Base-by-base conservation (phyloP, 371 early-diverging fungal genomes). In the Neoconidiobolus thromboides region DNA sequence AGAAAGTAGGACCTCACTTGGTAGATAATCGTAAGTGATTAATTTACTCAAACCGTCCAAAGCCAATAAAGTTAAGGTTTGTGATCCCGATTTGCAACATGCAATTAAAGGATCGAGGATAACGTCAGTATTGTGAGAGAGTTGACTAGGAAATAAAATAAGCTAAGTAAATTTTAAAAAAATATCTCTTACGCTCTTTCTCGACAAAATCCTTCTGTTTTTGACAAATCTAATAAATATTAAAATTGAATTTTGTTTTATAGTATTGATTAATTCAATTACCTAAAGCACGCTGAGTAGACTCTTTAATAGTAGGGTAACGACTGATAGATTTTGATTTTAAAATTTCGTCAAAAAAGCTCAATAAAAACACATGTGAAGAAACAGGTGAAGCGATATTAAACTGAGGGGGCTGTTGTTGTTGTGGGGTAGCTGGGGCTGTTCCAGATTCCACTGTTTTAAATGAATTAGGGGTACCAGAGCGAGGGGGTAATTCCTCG, bases 21-120 rank as follows among this genome's bases (percentile, higher is more conserved):
- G 26, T 26, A 58, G 44, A 58, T 58, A 58, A 38, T 58, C 48
- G 48, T 58, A 44, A 2, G 58, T 48, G 48, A 58, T 58, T 26
- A 58, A 3, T 38, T 58, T 58, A 2, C 44, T 48, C 40, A 58
- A 44, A 9, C 44, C 46, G 38, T 58, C 58, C 38, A 58, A 48
- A 4, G 44, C 58, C 4, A 58, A 48, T 12, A 48, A 37, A 4
- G 58, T 58, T 48, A 48, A 48, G 15, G 48, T 58, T 58, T 58
- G 58, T 15, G 58, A 58, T 2, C 10, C 36, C 12, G 58, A 36
- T 38, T 36, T 15, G 44, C 58, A 58, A 4, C 48, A 10, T 40
- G 39, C 4, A 2, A 58, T 15, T 5, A 58, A 58, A 12, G 58
- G 58, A n/a, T 46, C 37, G 2, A 48, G 44, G 15, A 58, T 48